Conservation (phyloP, 495 filamentous ascomycete genomes). For the Annulohypoxylon moriforme region DNA sequence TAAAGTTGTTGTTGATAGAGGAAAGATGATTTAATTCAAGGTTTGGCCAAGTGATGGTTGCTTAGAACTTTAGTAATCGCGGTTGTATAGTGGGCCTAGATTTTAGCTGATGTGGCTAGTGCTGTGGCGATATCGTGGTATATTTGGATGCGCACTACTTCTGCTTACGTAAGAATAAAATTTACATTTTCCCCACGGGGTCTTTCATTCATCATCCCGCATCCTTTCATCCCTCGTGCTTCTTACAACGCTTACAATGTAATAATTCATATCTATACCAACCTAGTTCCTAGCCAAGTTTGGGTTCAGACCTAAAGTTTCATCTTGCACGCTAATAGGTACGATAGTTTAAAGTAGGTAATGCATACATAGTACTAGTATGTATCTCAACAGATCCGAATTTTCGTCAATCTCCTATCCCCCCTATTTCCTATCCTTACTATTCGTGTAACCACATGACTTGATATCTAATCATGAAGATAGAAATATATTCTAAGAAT, state of each 20-base stretch:
- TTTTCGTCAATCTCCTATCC: background rate
- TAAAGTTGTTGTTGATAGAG: slow-evolving; percentile 5
- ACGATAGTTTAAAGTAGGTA: background rate
- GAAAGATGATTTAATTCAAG: slow-evolving; percentile 4
- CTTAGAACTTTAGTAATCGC: slow-evolving; percentile 2
- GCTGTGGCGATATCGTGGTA: background rate
- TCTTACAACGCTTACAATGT: background rate
- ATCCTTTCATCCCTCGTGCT: background rate
- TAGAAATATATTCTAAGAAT: background rate
- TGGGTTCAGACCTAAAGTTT: slow-evolving; percentile 15
- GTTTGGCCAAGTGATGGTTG: background rate
- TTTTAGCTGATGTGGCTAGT: slow-evolving; percentile 10
- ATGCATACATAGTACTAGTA: too few species aligned
- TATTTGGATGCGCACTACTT: too few species aligned
- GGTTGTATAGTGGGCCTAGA: background rate
- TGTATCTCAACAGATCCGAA: slow-evolving; percentile 1
- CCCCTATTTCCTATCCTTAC: background rate
- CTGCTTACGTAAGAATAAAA: background rate
- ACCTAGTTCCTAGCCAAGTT: background rate
- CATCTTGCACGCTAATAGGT: background rate
- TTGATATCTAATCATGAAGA: background rate
- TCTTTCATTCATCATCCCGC: background rate
- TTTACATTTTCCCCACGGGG: slow-evolving; percentile 18
- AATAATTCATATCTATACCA: background rate
- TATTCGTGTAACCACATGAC: background rate